These are phyloP conservation scores for Colletotrichum liriopes DNA, from an alignment of 2,329 filamentous ascomycete species.

Conservation along the genomic window DNA sequence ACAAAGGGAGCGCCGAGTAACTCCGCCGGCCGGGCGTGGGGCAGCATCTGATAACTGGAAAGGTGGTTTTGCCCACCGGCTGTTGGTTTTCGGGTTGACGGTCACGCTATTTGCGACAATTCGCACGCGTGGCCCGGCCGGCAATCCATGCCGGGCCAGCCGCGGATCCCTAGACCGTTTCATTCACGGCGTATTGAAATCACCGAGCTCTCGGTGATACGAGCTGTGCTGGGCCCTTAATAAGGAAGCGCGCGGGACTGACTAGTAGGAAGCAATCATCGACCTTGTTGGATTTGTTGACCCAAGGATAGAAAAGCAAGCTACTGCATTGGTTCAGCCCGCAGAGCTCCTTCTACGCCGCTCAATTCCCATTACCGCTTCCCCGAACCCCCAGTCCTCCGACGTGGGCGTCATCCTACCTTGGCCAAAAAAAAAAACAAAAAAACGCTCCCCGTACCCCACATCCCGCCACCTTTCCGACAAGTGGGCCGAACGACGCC, in stretches of 20 bases:
- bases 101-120: slow-evolving; percentile 24
- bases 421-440: too few species aligned
- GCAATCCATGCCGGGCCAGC: slow-evolving; percentile 2
- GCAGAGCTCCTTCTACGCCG: slow-evolving; percentile 7
- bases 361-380: neutral
- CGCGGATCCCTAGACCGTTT: neutral
- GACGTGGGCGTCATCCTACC: neutral
- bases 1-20: slow-evolving; percentile 7
- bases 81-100: neutral
- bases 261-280: neutral
- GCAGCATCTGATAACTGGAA: slow-evolving; percentile 34
- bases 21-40: slow-evolving; percentile 11
- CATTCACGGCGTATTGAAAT: neutral
- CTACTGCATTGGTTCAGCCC: slow-evolving; percentile 28
- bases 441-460: slow-evolving; percentile 20
- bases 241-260: slow-evolving; percentile 35
- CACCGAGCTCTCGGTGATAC: slow-evolving; percentile 40
- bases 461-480: slow-evolving; percentile 37
- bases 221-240: slow-evolving; percentile 4
- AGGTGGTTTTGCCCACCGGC: neutral
- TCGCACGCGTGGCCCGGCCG: slow-evolving; percentile 25
- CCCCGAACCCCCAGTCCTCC: neutral
- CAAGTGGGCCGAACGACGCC: slow-evolving; percentile 30
- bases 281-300: slow-evolving; percentile 8
- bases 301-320: slow-evolving; percentile 24